A percentile compares a stretch with the other conserved stretches of the same genome.
Conservation (phyloP, 2,329 filamentous ascomycete species). For the Eurotiales sp. region DNA sequence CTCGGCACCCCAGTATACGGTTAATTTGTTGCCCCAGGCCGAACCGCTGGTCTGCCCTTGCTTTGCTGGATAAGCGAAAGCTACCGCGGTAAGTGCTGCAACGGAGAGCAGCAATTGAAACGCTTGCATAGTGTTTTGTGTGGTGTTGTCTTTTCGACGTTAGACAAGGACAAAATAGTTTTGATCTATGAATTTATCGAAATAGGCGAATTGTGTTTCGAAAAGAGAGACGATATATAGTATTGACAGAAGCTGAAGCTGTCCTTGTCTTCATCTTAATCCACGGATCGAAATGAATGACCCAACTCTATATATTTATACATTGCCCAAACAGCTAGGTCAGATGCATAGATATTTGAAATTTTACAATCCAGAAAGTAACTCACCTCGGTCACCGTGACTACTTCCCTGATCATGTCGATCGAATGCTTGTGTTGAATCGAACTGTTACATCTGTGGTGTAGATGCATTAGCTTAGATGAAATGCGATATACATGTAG, state of each 20-base stretch:
- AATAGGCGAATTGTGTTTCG: not conserved
- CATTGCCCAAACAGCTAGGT: too few species aligned
- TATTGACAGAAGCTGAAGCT: too few species aligned
- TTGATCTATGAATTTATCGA: slow-evolving; percentile 1
- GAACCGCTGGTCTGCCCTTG: not conserved
- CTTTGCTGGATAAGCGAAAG: slow-evolving; percentile 7
- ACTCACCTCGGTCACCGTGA: too few species aligned
- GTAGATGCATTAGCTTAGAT: too few species aligned
- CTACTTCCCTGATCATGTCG: not conserved
- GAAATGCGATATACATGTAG: too few species aligned
- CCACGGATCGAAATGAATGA: not conserved
- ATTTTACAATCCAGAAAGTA: too few species aligned
- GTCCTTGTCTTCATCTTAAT: not conserved
- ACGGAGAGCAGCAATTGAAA: slow-evolving; percentile 5
- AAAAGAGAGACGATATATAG: not conserved
- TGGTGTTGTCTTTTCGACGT: too few species aligned
- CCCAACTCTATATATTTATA: not conserved
- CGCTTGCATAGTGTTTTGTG: slow-evolving; percentile 4
- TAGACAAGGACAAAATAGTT: too few species aligned
- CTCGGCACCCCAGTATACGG: slow-evolving; percentile 13
- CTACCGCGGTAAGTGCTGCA: not conserved
- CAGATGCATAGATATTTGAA: too few species aligned
- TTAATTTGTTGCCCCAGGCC: slow-evolving; percentile 4
- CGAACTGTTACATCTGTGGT: not conserved
- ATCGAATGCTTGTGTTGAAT: not conserved